A percentile compares a stretch with the other conserved stretches of the same genome.
phyloP scores from a whole-genome alignment of 352 stramenopile species.

The Phytopythium litorale region DNA sequence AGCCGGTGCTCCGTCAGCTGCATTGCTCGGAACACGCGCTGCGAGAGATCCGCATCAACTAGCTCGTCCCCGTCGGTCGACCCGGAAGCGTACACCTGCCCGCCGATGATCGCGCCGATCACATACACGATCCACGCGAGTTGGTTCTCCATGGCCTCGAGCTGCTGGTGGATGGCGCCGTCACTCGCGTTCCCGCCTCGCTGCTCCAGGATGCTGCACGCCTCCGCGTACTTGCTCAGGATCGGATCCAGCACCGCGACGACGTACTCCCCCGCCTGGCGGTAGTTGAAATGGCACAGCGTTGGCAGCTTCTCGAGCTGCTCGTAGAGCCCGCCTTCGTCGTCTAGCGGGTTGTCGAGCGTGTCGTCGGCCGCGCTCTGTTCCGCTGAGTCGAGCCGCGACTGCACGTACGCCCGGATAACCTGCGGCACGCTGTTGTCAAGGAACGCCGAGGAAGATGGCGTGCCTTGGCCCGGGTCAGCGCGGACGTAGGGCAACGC shows the following conservation, averaged over 20 bases:
- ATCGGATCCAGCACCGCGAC: constrained; percentile 94
- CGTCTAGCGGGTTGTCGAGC: constrained; percentile 95
- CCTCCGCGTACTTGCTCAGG: constrained; percentile 92
- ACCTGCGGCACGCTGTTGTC: constrained; percentile 81
- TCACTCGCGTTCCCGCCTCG: constrained; percentile 32
- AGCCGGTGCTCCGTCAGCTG: constrained; percentile 95
- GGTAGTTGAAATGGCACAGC: constrained; percentile 97
- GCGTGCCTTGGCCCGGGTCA: constrained; percentile 51
- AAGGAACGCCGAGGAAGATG: constrained; percentile 59
- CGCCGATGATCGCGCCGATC: constrained; percentile 94
- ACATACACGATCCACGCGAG: constrained; percentile 98
- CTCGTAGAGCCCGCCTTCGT: constrained; percentile 95
- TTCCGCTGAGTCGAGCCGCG: constrained; percentile 93
- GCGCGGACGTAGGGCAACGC: constrained; percentile 95
- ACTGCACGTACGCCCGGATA: constrained; percentile 96
- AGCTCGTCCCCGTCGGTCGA: constrained; percentile 93
- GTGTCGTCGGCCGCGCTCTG: constrained; percentile 91
- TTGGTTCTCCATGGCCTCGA: constrained; percentile 92
- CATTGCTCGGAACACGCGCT: constrained; percentile 94
- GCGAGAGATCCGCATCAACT: constrained; percentile 95
- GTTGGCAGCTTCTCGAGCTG: constrained; percentile 96
- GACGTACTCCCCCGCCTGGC: constrained; percentile 90
- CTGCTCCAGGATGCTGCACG: constrained; percentile 72
- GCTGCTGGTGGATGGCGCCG: constrained; percentile 51
- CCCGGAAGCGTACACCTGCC: constrained; percentile 92